These are phyloP conservation scores for Meyerozyma smithsonii DNA, from an alignment of 1,139 yeast species.

Conservation along the genomic window DNA sequence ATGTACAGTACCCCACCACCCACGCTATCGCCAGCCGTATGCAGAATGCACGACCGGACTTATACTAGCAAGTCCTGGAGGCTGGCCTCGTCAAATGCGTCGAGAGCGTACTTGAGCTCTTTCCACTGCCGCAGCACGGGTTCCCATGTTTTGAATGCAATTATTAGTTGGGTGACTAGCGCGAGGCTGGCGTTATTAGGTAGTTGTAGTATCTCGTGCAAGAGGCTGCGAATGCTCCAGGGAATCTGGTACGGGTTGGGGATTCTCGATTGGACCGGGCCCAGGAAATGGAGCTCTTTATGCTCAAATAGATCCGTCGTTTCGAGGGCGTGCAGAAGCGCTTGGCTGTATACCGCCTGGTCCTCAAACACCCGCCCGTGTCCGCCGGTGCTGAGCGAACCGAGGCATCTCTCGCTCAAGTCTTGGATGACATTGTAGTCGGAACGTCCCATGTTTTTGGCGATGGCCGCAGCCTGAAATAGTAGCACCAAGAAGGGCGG, in stretches of 20 bases:
- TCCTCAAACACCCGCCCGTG: conserved; percentile 26
- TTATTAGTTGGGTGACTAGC: conserved; percentile 27
- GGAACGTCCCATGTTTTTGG: conserved; percentile 33
- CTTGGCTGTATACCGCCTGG: conserved; percentile 23
- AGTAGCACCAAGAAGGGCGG: conserved; percentile 28
- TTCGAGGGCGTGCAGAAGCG: conserved; percentile 32
- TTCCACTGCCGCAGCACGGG: conserved; percentile 32
- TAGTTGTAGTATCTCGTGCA: conserved; percentile 31
- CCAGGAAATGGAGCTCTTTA: neutral
- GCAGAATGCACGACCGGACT: too few species aligned
- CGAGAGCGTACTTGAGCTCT: conserved; percentile 38
- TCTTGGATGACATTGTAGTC: conserved; percentile 32
- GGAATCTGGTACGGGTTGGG: conserved; percentile 26
- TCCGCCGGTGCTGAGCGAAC: conserved; percentile 20
- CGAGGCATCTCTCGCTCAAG: conserved; percentile 28
- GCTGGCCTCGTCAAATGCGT: conserved; percentile 30
- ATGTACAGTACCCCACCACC: too few species aligned
- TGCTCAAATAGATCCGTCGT: conserved; percentile 26
- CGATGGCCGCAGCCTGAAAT: conserved; percentile 29
- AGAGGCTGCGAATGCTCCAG: conserved; percentile 35
- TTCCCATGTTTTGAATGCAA: conserved; percentile 36
- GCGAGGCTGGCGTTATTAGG: conserved; percentile 32
- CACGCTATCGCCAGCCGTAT: too few species aligned
- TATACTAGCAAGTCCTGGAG: conserved; percentile 24
- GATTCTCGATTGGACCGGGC: neutral